Evolutionary conservation across 345 rosid species (phyloP).

Genomic region (Hibiscus tridactylites): DNA sequence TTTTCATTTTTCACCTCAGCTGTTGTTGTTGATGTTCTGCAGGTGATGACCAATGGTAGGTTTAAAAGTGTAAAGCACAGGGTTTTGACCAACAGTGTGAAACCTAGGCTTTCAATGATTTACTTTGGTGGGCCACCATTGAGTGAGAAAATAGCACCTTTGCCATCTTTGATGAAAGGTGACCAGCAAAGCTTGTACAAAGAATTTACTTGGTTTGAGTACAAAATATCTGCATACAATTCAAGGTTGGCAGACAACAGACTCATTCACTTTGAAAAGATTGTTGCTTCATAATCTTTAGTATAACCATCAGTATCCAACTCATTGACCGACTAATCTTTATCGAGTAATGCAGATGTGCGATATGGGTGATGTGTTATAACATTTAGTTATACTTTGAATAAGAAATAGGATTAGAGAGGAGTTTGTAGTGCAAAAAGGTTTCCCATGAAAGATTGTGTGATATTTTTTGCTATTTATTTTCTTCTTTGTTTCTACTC

Average conservation of each 20-base stretch:
- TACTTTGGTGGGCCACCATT: conserved; percentile 86
- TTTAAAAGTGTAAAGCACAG: conserved; percentile 82
- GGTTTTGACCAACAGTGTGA: conserved; percentile 46
- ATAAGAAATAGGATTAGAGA: background rate
- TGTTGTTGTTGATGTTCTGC: too few relatives aligned
- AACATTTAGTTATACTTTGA: background rate
- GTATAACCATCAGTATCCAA: too few relatives aligned
- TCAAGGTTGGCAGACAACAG: conserved; percentile 61
- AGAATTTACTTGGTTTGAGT: conserved; percentile 89
- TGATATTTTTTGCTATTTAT: background rate
- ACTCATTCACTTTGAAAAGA: conserved; percentile 43
- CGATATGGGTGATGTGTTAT: too few relatives aligned
- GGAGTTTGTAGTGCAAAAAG: background rate
- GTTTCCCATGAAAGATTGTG: background rate
- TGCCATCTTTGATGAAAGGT: conserved; percentile 46
- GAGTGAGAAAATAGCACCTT: conserved; percentile 49
- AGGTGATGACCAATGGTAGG: conserved; percentile 90
- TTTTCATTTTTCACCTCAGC: too few relatives aligned
- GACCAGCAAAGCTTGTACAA: conserved; percentile 45
- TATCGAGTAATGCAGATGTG: too few relatives aligned
- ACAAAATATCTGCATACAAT: conserved; percentile 54
- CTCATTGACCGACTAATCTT: too few relatives aligned
- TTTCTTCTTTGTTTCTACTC: background rate
- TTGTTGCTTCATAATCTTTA: conserved; percentile 25
- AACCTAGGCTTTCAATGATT: conserved; percentile 73